Base-by-base conservation (phyloP, 352 stramenopile genomes). In the Lagenidium giganteum region DNA sequence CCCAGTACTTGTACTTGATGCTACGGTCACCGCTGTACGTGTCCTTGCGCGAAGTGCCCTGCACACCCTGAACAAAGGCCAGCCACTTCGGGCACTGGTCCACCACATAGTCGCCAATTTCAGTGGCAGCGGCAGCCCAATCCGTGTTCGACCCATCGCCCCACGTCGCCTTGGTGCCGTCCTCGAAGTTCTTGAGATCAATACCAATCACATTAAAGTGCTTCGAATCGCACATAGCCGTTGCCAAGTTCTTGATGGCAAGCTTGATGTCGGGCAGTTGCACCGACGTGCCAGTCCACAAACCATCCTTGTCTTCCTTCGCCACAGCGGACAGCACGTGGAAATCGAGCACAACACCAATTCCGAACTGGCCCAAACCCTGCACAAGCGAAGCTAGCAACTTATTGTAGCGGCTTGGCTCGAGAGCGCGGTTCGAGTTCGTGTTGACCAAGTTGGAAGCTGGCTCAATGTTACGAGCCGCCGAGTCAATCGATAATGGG, bases 151-250 rank as follows among this genome's bases (percentile, higher is more conserved):
- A 83, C 38, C 59, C 65, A 23, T 89, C 81, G 2, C 80, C 81
- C 81, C 81, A 93, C 16, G 75, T 85, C 1, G 78, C 78, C 25
- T 76, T 67, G 18, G 54, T 68, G 34, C 72, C 72, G 7, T 84
- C 29, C 14, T 64, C 49, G n/a, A n/a, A n/a, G 47, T 91, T 76
- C 57, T 93, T 93, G 18, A 93, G 67, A 28, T 93, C 81, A 43
- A 93, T 70, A 16, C 81, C 81, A 34, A 93, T 86, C 37, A 93
- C 68, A 55, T 93, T 93, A 33, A 77, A 93, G 59, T 93, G 76
- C 48, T 77, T 87, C 40, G 60, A 68, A 53, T 90, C 70, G 51
- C 81, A 93, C 37, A 93, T 57, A 24, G 66, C 71, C 27, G 71
- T 61, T 7, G 75, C 64, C 30, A 93, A 54, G 39, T 70, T 87